A percentile compares a stretch with the other conserved stretches of the same genome.
phyloP scores from a whole-genome alignment of 352 stramenopile genomes.

The Phytophthora melonis region DNA sequence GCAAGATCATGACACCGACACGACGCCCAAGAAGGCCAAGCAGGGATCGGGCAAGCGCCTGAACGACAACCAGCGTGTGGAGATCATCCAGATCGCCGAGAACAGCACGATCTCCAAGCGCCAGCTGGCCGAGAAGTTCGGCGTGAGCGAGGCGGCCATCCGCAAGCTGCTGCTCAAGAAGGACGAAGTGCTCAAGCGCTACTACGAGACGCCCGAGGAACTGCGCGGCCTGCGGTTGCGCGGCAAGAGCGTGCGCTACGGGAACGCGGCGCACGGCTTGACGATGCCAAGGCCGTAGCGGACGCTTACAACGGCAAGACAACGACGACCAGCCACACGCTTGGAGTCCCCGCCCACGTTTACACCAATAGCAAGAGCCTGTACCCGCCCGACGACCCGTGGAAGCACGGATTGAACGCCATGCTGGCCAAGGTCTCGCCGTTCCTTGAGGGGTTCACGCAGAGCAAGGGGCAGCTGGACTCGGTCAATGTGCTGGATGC shows the following conservation, averaged over 20 bases:
- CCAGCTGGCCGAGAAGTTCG: slow-evolving; percentile 79
- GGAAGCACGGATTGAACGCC: slow-evolving; percentile 67
- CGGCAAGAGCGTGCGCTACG: slow-evolving; percentile 56
- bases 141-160: slow-evolving; percentile 82
- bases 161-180: slow-evolving; percentile 86
- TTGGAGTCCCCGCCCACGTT: background rate
- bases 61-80: slow-evolving; percentile 84
- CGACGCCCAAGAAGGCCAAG: slow-evolving; percentile 64
- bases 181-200: slow-evolving; percentile 80
- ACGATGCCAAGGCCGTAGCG: background rate
- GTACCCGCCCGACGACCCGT: slow-evolving; percentile 75
- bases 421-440: slow-evolving; percentile 64
- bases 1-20: too few relatives aligned
- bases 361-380: slow-evolving; percentile 43
- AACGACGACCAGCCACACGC: slow-evolving; percentile 10
- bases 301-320: background rate
- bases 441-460: slow-evolving; percentile 71
- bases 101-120: slow-evolving; percentile 84
- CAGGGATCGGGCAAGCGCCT: slow-evolving; percentile 77
- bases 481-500: slow-evolving; percentile 24
- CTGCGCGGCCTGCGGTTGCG: slow-evolving; percentile 77
- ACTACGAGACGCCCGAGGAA: slow-evolving; percentile 84
- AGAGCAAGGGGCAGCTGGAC: slow-evolving; percentile 31
- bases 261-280: background rate
- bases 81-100: slow-evolving; percentile 87